A percentile compares a stretch with the other conserved stretches of the same genome.
Conservation (phyloP, 768 basidiomycete genomes). For the Cantharellus cinnabarinus region DNA sequence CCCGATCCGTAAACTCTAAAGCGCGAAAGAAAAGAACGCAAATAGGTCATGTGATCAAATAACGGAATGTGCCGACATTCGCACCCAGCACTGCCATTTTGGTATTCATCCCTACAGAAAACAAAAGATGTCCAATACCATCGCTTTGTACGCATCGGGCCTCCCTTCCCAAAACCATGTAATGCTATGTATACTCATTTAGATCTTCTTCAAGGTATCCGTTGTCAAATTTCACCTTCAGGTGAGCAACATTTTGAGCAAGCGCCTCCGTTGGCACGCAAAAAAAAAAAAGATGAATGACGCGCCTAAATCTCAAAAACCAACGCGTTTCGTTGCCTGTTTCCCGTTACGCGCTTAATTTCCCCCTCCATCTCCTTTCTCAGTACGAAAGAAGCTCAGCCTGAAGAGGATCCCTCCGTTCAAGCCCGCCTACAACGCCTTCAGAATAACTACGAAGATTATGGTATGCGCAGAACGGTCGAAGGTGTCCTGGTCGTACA, state of each 20-base stretch:
- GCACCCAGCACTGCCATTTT: too few species aligned
- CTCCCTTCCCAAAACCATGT: neutral
- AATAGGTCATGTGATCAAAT: too few species aligned
- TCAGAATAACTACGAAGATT: constrained; percentile 92
- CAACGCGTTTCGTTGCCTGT: neutral
- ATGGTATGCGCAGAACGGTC: constrained; percentile 89
- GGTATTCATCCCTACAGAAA: too few species aligned
- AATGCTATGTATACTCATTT: neutral
- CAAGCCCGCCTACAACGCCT: constrained; percentile 83
- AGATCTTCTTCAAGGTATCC: constrained; percentile 35
- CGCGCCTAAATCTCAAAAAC: too few species aligned
- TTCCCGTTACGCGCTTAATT: neutral
- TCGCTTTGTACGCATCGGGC: constrained; percentile 9
- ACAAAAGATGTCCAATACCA: constrained; percentile 12
- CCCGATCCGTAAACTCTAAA: too few species aligned
- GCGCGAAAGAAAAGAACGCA: too few species aligned
- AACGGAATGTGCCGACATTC: too few species aligned
- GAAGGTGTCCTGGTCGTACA: constrained; percentile 79
- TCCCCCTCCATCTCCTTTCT: too few species aligned
- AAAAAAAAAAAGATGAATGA: too few species aligned
- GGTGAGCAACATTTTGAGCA: constrained; percentile 22
- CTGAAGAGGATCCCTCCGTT: constrained; percentile 93
- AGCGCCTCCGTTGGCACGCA: too few species aligned
- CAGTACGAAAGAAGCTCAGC: constrained; percentile 90
- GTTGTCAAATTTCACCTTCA: constrained; percentile 82